Percentiles rank a stretch among this genome's conserved stretches.
These are phyloP conservation scores for Rhodotorula graminis DNA, from an alignment of 768 basidiomycete species.

Conservation along the genomic window DNA sequence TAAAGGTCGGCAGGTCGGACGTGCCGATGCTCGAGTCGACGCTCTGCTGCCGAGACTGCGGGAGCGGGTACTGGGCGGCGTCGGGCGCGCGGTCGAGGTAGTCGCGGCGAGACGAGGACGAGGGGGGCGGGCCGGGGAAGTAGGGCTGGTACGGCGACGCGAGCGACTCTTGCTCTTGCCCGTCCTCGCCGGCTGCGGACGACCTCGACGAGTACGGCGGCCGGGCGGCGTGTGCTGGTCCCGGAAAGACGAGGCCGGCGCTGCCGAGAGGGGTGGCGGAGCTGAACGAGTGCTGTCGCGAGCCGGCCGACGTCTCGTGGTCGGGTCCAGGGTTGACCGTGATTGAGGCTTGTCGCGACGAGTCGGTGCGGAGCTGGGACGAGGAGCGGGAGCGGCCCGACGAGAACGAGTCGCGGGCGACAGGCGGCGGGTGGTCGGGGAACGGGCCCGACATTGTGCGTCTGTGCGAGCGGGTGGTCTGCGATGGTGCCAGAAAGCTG, in stretches of 20 bases:
- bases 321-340: neutral
- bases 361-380: neutral
- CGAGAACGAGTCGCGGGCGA: neutral
- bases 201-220: neutral
- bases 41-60: constrained; percentile 3
- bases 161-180: neutral
- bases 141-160: constrained; percentile 1
- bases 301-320: neutral
- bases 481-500: too few species aligned
- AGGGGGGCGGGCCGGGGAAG: constrained; percentile 7
- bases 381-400: constrained; percentile 6
- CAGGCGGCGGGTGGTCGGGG: neutral
- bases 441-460: neutral
- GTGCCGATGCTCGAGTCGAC: neutral
- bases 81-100: neutral
- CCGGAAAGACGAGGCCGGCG: constrained; percentile 5
- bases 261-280: neutral
- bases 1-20: neutral
- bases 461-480: too few species aligned
- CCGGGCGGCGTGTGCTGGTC: neutral
- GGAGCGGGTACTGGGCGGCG: neutral
- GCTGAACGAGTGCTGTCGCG: constrained; percentile 4
- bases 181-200: neutral
- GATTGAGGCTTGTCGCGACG: neutral
- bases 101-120: neutral